These are phyloP conservation scores for Sugiyamaella xylanicola DNA, from an alignment of 1,139 yeast genomes.

Conservation along the genomic window DNA sequence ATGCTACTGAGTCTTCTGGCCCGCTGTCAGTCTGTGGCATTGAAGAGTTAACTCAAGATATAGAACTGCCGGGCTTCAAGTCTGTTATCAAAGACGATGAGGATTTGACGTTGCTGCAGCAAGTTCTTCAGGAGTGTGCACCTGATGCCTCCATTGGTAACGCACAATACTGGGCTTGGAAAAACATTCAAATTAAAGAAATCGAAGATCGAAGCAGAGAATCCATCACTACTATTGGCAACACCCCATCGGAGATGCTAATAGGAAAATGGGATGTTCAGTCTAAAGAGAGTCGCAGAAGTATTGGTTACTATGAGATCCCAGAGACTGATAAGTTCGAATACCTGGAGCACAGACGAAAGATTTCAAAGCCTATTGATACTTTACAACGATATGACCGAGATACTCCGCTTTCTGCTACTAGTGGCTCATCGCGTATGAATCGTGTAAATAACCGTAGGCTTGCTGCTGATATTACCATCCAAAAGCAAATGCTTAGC, in stretches of 20 bases:
- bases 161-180: constrained; percentile 71
- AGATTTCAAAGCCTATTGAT: constrained; percentile 47
- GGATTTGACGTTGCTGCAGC: constrained; percentile 59
- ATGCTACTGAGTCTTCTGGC: constrained; percentile 28
- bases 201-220: constrained; percentile 23
- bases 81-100: constrained; percentile 68
- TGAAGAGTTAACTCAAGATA: constrained; percentile 36
- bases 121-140: constrained; percentile 46
- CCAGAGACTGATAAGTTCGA: constrained; percentile 71
- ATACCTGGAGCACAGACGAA: constrained; percentile 79
- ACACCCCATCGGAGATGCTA: constrained; percentile 36
- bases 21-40: constrained; percentile 60
- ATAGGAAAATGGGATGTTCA: constrained; percentile 22
- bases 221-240: constrained; percentile 13
- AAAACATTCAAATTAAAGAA: constrained; percentile 45
- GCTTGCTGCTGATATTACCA: constrained; percentile 86
- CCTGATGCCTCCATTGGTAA: constrained; percentile 44
- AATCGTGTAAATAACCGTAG: constrained; percentile 88
- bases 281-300: constrained; percentile 56
- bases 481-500: constrained; percentile 75
- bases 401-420: constrained; percentile 40
- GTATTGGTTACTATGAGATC: constrained; percentile 74
- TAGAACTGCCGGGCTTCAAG: constrained; percentile 54
- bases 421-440: constrained; percentile 68
- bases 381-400: constrained; percentile 42